A percentile compares a stretch with the other conserved stretches of the same genome.
phyloP scores from a whole-genome alignment of 2,329 filamentous ascomycete genomes.

The Xylaria arbuscula region DNA sequence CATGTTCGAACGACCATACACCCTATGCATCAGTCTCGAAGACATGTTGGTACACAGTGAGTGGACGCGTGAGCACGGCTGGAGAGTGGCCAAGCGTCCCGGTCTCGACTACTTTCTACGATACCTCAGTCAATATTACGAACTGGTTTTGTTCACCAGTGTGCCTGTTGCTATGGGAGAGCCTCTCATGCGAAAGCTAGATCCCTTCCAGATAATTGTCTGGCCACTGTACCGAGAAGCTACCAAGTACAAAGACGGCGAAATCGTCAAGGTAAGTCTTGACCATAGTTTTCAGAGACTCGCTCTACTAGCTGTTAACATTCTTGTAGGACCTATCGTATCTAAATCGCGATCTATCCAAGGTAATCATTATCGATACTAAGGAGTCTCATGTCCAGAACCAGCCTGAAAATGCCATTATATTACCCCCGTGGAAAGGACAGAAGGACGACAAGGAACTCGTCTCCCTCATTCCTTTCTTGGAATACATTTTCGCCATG shows the following conservation, averaged over 20 bases:
- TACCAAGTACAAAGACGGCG: constrained; percentile 95
- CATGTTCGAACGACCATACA: constrained; percentile 86
- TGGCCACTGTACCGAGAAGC: constrained; percentile 96
- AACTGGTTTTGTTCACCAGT: constrained; percentile 94
- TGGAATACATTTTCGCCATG: constrained; percentile 97
- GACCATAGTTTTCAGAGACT: not conserved
- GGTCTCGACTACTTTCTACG: constrained; percentile 97
- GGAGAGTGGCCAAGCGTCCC: constrained; percentile 93
- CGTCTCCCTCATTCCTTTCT: constrained; percentile 90
- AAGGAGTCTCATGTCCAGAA: constrained; percentile 82
- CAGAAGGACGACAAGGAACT: constrained; percentile 85
- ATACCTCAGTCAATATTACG: constrained; percentile 97
- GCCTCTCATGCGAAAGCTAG: constrained; percentile 89
- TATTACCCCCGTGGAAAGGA: constrained; percentile 90
- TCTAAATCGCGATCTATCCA: constrained; percentile 93
- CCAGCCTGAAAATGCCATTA: constrained; percentile 96
- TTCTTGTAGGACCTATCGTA: constrained; percentile 86
- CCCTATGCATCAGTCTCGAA: constrained; percentile 90
- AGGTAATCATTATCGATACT: constrained; percentile 94
- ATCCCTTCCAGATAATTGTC: constrained; percentile 93
- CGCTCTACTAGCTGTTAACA: not conserved
- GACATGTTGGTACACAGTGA: constrained; percentile 95
- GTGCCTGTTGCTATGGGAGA: constrained; percentile 87
- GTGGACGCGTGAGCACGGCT: constrained; percentile 93
- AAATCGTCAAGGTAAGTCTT: constrained; percentile 86